Evolutionary conservation across 1,139 yeast genomes (phyloP).

Genomic region (Yarrowia galli): DNA sequence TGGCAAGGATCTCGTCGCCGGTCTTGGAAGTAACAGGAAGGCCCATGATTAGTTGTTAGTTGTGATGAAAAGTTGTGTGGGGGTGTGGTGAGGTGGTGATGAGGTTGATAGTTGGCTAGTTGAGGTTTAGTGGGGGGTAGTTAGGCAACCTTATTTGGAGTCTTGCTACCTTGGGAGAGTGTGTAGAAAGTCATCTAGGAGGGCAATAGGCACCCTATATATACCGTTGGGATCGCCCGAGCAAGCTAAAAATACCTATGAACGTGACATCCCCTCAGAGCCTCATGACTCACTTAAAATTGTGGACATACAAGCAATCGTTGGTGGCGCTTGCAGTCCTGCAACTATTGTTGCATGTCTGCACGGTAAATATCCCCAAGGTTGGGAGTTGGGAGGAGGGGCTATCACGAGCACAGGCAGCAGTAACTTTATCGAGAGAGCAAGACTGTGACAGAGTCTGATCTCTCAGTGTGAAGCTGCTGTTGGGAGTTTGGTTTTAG

Average conservation of each 20-base stretch:
- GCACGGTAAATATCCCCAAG: conserved; percentile 32
- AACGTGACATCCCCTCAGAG: not conserved
- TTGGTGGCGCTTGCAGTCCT: conserved; percentile 37
- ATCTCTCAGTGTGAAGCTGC: too few relatives aligned
- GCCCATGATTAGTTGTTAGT: conserved; percentile 13
- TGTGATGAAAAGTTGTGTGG: not conserved
- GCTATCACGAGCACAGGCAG: conserved; percentile 2
- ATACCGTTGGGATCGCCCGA: conserved; percentile 11
- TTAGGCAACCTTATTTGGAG: conserved; percentile 6
- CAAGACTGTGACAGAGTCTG: not conserved
- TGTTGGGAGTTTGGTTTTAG: not conserved
- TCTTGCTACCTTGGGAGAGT: conserved; percentile 5
- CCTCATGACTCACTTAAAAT: conserved; percentile 20
- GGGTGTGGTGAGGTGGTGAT: not conserved
- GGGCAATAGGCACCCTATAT: conserved; percentile 1
- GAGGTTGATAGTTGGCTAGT: not conserved
- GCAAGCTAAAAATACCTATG: conserved; percentile 24
- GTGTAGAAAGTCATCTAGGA: not conserved
- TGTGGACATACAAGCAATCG: not conserved
- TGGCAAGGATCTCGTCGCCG: conserved; percentile 20
- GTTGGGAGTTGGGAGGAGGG: conserved; percentile 28
- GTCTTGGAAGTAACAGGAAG: conserved; percentile 23
- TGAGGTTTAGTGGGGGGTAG: not conserved
- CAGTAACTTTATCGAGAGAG: conserved; percentile 15
- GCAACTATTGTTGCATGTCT: conserved; percentile 33